Base-by-base conservation (phyloP, 257 asterid species). In the Vinca minor region DNA sequence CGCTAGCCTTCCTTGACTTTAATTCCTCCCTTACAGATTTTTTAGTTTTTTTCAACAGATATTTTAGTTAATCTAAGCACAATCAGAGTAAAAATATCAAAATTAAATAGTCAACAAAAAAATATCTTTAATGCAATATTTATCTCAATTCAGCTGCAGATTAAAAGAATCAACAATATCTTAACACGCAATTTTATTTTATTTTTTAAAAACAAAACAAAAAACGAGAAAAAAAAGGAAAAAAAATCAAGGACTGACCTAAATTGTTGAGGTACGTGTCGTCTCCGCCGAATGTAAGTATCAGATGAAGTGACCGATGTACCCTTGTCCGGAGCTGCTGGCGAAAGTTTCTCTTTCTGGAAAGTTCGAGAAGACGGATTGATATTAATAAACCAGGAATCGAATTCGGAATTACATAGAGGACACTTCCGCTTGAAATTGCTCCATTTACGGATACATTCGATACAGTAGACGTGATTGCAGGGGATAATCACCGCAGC, bases 361-460 rank as follows among this genome's bases (percentile, higher is more conserved):
- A 76, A 69, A 8, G 73, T 65, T 29, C 14, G 60, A 31, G 74
- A 56, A 0, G 74, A 62, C n/a, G 45, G 52, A 35, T 67, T 59
- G 66, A 66, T 64, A 66, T 7, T 38, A 58, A 32, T 44, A 62
- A 72, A 75, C 77, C 80, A 81, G 3, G 83, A 79, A 55, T 69
- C 65, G 59, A 81, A 77, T 10, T 64, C 66, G 20, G 74, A 64
- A 66, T 73, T 79, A 72, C 90, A 84, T 52, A 81, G 80, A 53
- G 87, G 90, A 64, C 90, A 84, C 10, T 66, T 79, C 62, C 77
- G 77, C 78, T 81, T 84, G 66, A 79, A 25, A 48, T 64, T 47
- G 77, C 90, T 81, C 90, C 90, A 84, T 69, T 65, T 66, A 70
- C 78, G 76, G 78, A 84, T 84, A 72, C 87, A 84, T 1, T 34